Evolutionary conservation across 2,329 filamentous ascomycete genomes (phyloP), one percentile per base, ranked within the genome.

Genomic region (Arthrobotrys sphaeroides): DNA sequence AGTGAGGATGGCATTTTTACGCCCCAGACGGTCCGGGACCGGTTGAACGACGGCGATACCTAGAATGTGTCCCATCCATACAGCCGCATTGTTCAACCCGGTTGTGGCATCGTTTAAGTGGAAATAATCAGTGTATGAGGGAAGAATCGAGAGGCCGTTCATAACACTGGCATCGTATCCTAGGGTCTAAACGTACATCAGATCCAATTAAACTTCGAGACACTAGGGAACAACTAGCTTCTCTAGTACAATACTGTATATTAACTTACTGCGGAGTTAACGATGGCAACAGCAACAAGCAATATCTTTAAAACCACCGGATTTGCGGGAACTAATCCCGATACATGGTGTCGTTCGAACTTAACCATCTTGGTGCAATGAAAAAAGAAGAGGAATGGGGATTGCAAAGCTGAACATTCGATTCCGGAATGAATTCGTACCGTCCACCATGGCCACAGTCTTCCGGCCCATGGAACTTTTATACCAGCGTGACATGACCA

Each of bases 101-200:
- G 83, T 85, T 0, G 86, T 87, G 0, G 85, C 84, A 0, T 84
- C 80, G n/a, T 81, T 87, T 5, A 88, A 83, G 2, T 83, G 78
- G 81, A 89, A 88, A 79, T 88, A 88, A 38, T 87, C 83, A 0
- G 83, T 84, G 79, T 88, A 89, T 0, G 84, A 84, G 0, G 86
- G 86, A 13, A 89, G 79, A 70, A 89, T 88, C 70, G 88, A 86
- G 22, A 89, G 82, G 0, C 85, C 86, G 73, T 88, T 88, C 81
- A 88, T 82, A 82, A 88, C 85, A 1, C 85, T 86, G 1, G 84
- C 83, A 68, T 86, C 85, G 61, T 85, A 85, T 22, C 84, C 66
- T 20, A 77, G 22, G 20, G 70, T 74, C 70, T 74, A 40, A 1
- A 9, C 36, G 10, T 24, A 12, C 22, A 20, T 31, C 2, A 33